Percentiles rank a stretch among this genome's conserved stretches.
Evolutionary conservation across 2,329 filamentous ascomycete species (phyloP).

Genomic region (Pseudopithomyces chartarum): DNA sequence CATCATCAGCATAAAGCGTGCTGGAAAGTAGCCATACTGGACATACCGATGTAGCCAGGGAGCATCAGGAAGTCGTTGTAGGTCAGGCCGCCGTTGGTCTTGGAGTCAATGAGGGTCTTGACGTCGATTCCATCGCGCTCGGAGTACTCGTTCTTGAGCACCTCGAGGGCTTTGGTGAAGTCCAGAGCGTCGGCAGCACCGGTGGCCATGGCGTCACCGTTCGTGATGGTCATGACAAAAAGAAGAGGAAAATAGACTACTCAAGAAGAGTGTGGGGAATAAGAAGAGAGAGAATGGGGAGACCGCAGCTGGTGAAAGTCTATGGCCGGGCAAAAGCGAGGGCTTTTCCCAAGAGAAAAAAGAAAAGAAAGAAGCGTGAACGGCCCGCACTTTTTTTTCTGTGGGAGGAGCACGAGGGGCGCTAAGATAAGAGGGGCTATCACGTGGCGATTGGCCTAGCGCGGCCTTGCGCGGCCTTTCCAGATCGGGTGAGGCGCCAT

Average conservation of each 20-base stretch:
- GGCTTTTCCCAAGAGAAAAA: slow-evolving; percentile 55
- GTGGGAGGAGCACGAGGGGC: slow-evolving; percentile 16
- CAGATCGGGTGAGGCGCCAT: too few relatives aligned
- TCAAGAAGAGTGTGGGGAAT: slow-evolving; percentile 34
- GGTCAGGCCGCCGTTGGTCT: slow-evolving; percentile 89
- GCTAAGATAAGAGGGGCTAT: slow-evolving; percentile 5
- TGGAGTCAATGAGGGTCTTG: slow-evolving; percentile 85
- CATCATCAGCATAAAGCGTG: slow-evolving; percentile 19
- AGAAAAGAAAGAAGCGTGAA: slow-evolving; percentile 20
- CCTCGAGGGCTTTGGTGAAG: slow-evolving; percentile 74
- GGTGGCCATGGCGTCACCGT: slow-evolving; percentile 63
- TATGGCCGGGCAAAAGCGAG: slow-evolving; percentile 63
- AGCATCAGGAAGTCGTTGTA: slow-evolving; percentile 99
- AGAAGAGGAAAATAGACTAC: slow-evolving; percentile 28
- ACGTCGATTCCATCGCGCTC: slow-evolving; percentile 85
- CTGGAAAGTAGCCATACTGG: slow-evolving; percentile 7
- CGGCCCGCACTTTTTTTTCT: slow-evolving; percentile 31
- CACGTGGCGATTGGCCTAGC: slow-evolving; percentile 6
- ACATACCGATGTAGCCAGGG: slow-evolving; percentile 87
- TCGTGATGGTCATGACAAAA: slow-evolving; percentile 72
- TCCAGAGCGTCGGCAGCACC: slow-evolving; percentile 67
- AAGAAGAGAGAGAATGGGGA: slow-evolving; percentile 24
- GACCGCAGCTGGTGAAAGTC: slow-evolving; percentile 39
- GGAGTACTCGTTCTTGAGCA: slow-evolving; percentile 77
- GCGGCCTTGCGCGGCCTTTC: not conserved